Base-by-base conservation (phyloP, 1,284 basidiomycete genomes). In the Tilletia caries region DNA sequence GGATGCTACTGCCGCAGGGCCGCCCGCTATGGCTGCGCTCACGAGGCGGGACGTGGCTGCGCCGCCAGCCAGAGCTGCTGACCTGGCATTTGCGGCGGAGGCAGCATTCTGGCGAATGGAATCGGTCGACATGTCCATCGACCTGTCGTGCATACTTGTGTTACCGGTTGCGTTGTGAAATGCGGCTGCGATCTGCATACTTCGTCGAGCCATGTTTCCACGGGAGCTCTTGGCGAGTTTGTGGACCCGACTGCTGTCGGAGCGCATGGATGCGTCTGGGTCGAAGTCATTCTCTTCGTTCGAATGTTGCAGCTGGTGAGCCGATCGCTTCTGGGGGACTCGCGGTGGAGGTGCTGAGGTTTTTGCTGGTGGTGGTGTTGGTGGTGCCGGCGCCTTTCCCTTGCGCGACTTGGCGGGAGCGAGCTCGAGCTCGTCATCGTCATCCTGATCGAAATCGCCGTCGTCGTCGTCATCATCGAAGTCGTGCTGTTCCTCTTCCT, bases 241-340 rank as follows among this genome's bases (percentile, higher is more conserved):
- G 58, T 62, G 58, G 20, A 33, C 32, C 6, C 58, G 58, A 34
- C 58, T 62, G 10, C 29, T n/a, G 18, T 62, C 58, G 27, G 58
- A 62, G 6, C 58, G 58, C n/a, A 62, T 34, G 32, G 58, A 62
- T 15, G 33, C 29, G n/a, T 62, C 58, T 8, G 58, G 58, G n/a
- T 62, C 58, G 27, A 29, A 58, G 15, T 29, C 27, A 27, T 58
- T 58, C 52, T 58, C 52, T 27, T 58, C n/a, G n/a, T 58, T 18
- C n/a, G 18, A n/a, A n/a, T n/a, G n/a, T n/a, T n/a, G n/a, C n/a
- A n/a, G n/a, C n/a, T n/a, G n/a, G n/a, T n/a, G n/a, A n/a, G n/a
- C n/a, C n/a, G n/a, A n/a, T n/a, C n/a, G n/a, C n/a, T n/a, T n/a
- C 18, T 50, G 46, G 46, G 46, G 4, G 5, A 50, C 46, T 18